Conservation (phyloP, 306 rosid species). For the Ammopiptanthus mongolicus region DNA sequence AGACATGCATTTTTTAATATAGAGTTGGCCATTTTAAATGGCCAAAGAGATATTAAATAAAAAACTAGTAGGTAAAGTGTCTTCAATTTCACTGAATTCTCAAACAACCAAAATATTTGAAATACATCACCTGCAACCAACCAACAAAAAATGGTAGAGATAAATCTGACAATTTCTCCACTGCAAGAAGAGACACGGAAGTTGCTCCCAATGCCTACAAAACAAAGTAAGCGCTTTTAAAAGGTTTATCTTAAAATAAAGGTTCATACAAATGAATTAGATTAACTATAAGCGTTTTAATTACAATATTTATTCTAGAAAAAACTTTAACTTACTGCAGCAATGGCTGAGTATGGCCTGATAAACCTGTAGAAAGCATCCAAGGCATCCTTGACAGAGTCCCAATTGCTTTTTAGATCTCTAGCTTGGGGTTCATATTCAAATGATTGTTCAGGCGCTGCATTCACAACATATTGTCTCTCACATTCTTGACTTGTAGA, state of each 20-base stretch:
- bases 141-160: background rate
- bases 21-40: too few relatives aligned
- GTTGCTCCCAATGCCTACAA: background rate
- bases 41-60: too few relatives aligned
- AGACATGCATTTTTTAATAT: too few relatives aligned
- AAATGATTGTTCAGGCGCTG: background rate
- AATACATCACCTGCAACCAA: background rate
- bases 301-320: too few relatives aligned
- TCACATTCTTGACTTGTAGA: background rate
- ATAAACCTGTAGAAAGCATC: background rate
- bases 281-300: too few relatives aligned
- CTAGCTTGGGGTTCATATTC: background rate
- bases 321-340: background rate
- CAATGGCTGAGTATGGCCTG: background rate
- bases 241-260: background rate
- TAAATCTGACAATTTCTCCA: background rate
- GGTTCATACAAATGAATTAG: background rate
- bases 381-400: background rate
- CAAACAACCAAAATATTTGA: background rate
- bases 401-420: background rate
- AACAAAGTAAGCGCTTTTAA: background rate
- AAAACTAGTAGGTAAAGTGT: too few relatives aligned
- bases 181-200: background rate
- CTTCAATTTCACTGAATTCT: background rate
- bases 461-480: background rate